Evolutionary conservation across 768 basidiomycete species (phyloP).

Genomic region (Leccinellum rugosiceps): DNA sequence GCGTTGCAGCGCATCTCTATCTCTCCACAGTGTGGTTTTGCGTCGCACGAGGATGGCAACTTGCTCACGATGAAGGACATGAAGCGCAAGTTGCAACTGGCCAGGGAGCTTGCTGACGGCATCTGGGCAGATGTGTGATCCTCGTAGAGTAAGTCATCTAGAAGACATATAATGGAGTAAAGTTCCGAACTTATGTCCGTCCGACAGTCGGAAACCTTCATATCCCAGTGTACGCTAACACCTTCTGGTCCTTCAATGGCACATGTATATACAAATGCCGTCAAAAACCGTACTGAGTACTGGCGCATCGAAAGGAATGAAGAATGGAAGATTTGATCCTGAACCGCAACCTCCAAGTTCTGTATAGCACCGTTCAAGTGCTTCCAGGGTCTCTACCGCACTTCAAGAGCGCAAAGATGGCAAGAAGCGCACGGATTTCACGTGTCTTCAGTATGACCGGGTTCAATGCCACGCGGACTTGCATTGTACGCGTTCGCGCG

Average conservation of each 20-base stretch:
- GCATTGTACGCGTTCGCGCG: too few relatives aligned
- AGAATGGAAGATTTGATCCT: too few relatives aligned
- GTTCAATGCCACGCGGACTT: too few relatives aligned
- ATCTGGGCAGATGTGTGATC: neutral
- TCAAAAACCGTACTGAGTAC: too few relatives aligned
- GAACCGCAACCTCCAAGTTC: too few relatives aligned
- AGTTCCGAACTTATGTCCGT: neutral
- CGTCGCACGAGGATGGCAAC: neutral
- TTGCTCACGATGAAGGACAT: neutral
- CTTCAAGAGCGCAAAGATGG: too few relatives aligned
- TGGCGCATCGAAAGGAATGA: too few relatives aligned
- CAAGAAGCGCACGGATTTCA: neutral
- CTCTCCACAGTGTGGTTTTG: neutral
- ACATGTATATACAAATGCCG: neutral
- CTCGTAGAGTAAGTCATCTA: neutral
- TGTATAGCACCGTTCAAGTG: too few relatives aligned
- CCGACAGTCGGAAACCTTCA: neutral
- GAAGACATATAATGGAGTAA: neutral
- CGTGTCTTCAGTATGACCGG: neutral
- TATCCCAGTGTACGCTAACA: neutral
- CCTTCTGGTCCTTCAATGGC: neutral
- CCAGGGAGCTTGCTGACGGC: neutral
- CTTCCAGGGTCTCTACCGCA: too few relatives aligned
- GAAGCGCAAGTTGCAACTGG: neutral
- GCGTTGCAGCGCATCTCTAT: neutral